These are phyloP conservation scores for Diaporthe destruens DNA, from an alignment of 2,329 filamentous ascomycete species.

Conservation along the genomic window DNA sequence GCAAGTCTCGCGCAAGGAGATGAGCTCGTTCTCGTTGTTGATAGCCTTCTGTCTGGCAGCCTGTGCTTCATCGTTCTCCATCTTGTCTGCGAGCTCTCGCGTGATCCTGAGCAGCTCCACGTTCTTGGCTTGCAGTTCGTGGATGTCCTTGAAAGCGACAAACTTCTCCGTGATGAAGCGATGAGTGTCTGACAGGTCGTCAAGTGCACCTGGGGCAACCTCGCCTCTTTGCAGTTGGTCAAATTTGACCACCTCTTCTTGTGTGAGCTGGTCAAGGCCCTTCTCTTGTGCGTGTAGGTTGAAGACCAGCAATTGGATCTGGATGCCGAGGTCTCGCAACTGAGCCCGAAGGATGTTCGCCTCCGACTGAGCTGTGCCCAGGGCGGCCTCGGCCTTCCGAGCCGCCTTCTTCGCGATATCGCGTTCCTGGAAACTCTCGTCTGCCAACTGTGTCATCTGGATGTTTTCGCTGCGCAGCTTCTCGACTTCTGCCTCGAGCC, in stretches of 20 bases:
- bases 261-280: slow-evolving; percentile 77
- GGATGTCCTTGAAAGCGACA: slow-evolving; percentile 88
- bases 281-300: slow-evolving; percentile 87
- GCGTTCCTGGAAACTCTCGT: slow-evolving; percentile 83
- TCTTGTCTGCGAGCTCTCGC: slow-evolving; percentile 85
- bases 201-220: slow-evolving; percentile 75
- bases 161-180: slow-evolving; percentile 90
- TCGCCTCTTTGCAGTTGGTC: slow-evolving; percentile 84
- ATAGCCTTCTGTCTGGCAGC: slow-evolving; percentile 73
- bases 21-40: slow-evolving; percentile 77
- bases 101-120: slow-evolving; percentile 85
- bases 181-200: slow-evolving; percentile 86
- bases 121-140: slow-evolving; percentile 90
- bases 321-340: slow-evolving; percentile 87
- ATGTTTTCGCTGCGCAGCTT: slow-evolving; percentile 84
- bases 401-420: slow-evolving; percentile 83
- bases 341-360: slow-evolving; percentile 85
- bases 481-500: slow-evolving; percentile 84
- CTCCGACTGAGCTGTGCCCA: slow-evolving; percentile 75
- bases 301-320: slow-evolving; percentile 91
- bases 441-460: slow-evolving; percentile 86
- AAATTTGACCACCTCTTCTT: slow-evolving; percentile 80
- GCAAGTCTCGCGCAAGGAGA: slow-evolving; percentile 60
- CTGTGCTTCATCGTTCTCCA: slow-evolving; percentile 90
- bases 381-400: slow-evolving; percentile 81